Percentiles rank a stretch among this genome's conserved stretches.
phyloP scores from a whole-genome alignment of 2,329 filamentous ascomycete species.

The Onygenales sp. region DNA sequence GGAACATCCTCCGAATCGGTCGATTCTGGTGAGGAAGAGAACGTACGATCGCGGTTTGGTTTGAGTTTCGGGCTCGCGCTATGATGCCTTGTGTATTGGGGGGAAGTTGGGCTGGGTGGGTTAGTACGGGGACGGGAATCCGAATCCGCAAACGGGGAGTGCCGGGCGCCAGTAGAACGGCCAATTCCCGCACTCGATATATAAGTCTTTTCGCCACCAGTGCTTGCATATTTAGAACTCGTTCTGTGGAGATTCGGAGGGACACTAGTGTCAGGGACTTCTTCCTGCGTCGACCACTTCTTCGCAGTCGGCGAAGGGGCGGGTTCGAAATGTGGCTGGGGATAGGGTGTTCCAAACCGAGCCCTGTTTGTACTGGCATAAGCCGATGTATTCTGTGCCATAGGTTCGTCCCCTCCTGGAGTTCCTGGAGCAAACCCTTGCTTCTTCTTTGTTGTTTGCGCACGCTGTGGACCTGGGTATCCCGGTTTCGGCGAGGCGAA shows the following conservation, averaged over 20 bases:
- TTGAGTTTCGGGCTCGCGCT: conserved; percentile 36
- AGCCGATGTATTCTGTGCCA: conserved; percentile 44
- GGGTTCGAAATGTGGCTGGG: conserved; percentile 26
- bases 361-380: conserved; percentile 31
- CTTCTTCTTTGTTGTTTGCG: conserved; percentile 40
- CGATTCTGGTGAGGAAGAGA: conserved; percentile 28
- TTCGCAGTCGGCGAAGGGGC: conserved; percentile 32
- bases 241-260: conserved; percentile 38
- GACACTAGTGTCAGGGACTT: conserved; percentile 4
- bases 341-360: conserved; percentile 22
- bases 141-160: conserved; percentile 32
- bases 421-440: conserved; percentile 50
- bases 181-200: conserved; percentile 42
- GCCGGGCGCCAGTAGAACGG: conserved; percentile 45
- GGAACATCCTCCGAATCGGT: conserved; percentile 28
- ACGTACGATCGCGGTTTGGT: conserved; percentile 21
- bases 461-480: conserved; percentile 25
- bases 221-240: conserved; percentile 45
- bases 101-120: conserved; percentile 24
- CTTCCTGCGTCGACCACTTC: conserved; percentile 24
- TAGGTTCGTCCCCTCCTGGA: conserved; percentile 50
- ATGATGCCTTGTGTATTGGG: conserved; percentile 25
- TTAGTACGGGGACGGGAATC: conserved; percentile 25
- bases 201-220: conserved; percentile 48
- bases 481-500: conserved; percentile 23